Evolutionary conservation across 2,329 filamentous ascomycete genomes (phyloP).

Genomic region (Pyrenochaeta sp.): DNA sequence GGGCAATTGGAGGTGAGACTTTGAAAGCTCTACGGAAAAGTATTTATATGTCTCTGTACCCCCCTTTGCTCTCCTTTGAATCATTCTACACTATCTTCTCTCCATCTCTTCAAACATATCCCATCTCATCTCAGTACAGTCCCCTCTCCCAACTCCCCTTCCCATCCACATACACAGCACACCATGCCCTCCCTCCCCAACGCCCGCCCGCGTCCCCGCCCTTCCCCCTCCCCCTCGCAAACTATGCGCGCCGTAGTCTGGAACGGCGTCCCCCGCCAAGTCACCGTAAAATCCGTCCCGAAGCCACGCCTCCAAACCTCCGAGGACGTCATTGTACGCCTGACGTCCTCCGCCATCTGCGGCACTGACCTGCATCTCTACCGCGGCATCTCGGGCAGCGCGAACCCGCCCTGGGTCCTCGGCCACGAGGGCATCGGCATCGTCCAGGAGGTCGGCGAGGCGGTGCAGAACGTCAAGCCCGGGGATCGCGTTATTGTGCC

Average conservation of each 20-base stretch:
- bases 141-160: not conserved
- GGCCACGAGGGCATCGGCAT: conserved; percentile 89
- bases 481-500: conserved; percentile 65
- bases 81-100: too few relatives aligned
- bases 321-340: conserved; percentile 49
- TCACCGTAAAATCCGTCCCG: conserved; percentile 43
- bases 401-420: conserved; percentile 80
- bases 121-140: too few relatives aligned
- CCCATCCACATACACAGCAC: not conserved
- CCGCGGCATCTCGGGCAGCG: conserved; percentile 72
- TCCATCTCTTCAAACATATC: too few relatives aligned
- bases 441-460: conserved; percentile 77
- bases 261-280: conserved; percentile 25
- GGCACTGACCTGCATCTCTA: conserved; percentile 30
- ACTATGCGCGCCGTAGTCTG: conserved; percentile 42
- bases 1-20: too few relatives aligned
- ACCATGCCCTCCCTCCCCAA: not conserved
- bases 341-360: conserved; percentile 50
- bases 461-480: conserved; percentile 75
- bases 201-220: not conserved
- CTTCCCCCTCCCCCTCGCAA: not conserved
- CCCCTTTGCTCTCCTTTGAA: too few relatives aligned
- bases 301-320: conserved; percentile 42
- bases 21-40: too few relatives aligned
- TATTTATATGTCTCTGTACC: too few relatives aligned